Base-by-base conservation (phyloP, 495 filamentous ascomycete genomes). In the Aspergillus diversus region DNA sequence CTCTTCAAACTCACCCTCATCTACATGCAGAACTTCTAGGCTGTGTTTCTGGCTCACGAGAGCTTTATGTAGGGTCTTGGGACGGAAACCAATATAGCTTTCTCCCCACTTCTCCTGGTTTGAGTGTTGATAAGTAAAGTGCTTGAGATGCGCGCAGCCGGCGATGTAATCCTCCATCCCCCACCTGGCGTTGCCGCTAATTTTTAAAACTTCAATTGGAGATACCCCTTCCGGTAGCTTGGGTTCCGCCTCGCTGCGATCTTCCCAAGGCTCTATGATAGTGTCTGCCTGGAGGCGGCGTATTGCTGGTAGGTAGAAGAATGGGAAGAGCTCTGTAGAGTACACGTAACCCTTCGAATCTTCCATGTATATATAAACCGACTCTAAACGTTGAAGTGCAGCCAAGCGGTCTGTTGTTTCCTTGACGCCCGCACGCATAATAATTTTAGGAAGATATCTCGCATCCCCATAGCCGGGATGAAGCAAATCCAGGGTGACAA, bases 91-190 rank as follows among this genome's bases (percentile, higher is more conserved):
- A 21, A 50, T 27, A 13, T 57, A 61, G 0, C 4, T 3, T 7
- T 62, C 49, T 4, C 31, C 43, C 60, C 58, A 66, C 27, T 63
- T 51, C 12, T 21, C 67, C 33, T 42, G 42, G 50, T 64, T 47
- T 12, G 33, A 8, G 35, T 70, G 67, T 21, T 63, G 59, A 47
- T 65, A 70, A 32, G 60, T 31, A 34, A 70, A 66, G n/a, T 33
- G 5, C 16, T 66, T 57, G 35, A 70, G 64, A 37, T 60, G 64
- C 1, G 49, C 54, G 50, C 64, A 69, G 9, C 62, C 16, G 0
- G 39, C 60, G 54, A 69, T 60, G 37, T 46, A 53, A 11, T 64
- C 21, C 1, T 33, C 39, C n/a, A 69, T 46, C 16, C 67, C 67
- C 7, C 64, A 53, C 5, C 33, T 53, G n/a, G 54, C 61, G 51